Evolutionary conservation across 2,329 filamentous ascomycete species (phyloP), one percentile per base, ranked within the genome.

Genomic region (Dothideomycetes sp.): DNA sequence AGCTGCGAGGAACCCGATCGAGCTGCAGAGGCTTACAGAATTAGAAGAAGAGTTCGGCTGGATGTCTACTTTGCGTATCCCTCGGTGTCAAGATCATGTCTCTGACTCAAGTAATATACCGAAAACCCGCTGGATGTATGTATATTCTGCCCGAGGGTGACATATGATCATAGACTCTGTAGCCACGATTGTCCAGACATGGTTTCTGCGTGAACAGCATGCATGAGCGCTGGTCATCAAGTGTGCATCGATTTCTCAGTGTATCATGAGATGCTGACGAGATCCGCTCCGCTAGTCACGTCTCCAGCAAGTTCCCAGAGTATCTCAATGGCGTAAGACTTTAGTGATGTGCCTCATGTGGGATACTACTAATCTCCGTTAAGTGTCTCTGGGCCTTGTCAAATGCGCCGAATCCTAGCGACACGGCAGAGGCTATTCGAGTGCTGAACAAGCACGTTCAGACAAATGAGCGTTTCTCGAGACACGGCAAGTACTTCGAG

Each of bases 401-500:
- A 8, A 45, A 49, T 10, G 46, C 53, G 27, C 24, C 15, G 43
- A 50, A 5, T 48, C 50, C 3, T 5, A 14, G 17, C 9, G 33
- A 14, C 11, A 18, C 33, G 9, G 33, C 33, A 35, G 46, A 47
- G 24, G 47, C 47, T 3, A 44, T 55, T 44, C 48, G 47, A 14
- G 40, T 50, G 42, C 47, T 65, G 11, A 56, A 63, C 34, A 51
- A 57, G 27, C 56, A 53, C 32, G 50, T 65, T 22, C 51, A 61
- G 31, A 54, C 59, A 35, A 56, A 65, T 22, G 62, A 63, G 32
- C 53, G 63, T 0, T 64, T 63, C 43, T 64, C 62, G 2, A 63
- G 63, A 40, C 63, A 66, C 47, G 62, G 63, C 10, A 54, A 61
- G 42, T 61, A 62, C 40, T 66, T 66, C 46, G 53, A 58, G 15